Evolutionary conservation across 1,139 yeast genomes (phyloP).

Genomic region (Saccharomycopsis hybrid): DNA sequence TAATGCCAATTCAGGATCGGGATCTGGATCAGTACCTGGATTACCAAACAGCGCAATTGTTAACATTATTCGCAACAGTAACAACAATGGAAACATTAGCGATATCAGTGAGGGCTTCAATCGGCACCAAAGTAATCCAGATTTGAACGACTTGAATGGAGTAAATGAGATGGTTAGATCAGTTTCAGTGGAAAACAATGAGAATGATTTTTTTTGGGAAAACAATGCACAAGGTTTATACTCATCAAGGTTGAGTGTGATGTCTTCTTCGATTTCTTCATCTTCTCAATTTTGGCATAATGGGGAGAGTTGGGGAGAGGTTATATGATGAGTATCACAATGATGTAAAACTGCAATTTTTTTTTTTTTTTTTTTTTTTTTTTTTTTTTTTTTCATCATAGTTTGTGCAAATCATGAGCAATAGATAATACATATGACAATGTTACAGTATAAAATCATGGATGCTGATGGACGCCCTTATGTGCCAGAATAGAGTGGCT

Average conservation of each 20-base stretch:
- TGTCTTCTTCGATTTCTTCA: neutral
- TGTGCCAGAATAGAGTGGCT: too few relatives aligned
- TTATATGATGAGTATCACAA: too few relatives aligned
- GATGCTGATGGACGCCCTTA: too few relatives aligned
- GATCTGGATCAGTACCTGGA: neutral
- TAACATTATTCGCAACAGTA: neutral
- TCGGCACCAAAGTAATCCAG: neutral
- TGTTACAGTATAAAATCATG: too few relatives aligned
- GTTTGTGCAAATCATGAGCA: too few relatives aligned
- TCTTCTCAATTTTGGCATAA: neutral
- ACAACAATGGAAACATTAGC: neutral
- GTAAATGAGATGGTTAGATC: neutral
- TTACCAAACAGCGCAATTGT: neutral
- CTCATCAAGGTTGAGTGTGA: conserved; percentile 8
- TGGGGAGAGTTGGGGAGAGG: too few relatives aligned
- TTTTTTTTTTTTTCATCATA: too few relatives aligned
- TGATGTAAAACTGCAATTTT: too few relatives aligned
- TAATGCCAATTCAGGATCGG: neutral
- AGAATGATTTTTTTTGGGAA: conserved; percentile 14
- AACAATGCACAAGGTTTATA: conserved; percentile 11
- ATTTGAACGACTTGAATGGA: neutral
- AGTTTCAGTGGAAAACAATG: neutral
- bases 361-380: too few relatives aligned
- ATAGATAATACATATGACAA: too few relatives aligned
- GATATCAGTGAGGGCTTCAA: neutral